Evolutionary conservation across 805 yeast species (phyloP), one percentile per base, ranked within the genome.

Genomic region (Candida taoyuanica): DNA sequence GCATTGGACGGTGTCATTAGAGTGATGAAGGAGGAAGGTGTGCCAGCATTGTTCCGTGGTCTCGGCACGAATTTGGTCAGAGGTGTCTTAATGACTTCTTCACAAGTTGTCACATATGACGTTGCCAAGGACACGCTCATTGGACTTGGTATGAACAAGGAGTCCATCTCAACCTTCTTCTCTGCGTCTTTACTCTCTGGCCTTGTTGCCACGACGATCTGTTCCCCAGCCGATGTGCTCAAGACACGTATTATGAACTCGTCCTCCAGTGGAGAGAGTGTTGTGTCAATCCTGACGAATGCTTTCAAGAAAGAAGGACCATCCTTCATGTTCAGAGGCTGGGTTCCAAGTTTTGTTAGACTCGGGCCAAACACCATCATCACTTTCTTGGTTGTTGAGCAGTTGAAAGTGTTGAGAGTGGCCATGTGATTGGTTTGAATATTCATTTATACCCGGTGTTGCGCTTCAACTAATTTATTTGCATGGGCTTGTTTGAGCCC

Each of bases 191-290:
- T 86, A 44, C 54, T 82, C 46, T 95, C 96, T 1, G 95, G 95
- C 14, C 64, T 86, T 25, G 86, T 86, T 5, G 96, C 96, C 6
- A 86, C 96, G 0, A 87, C 96, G 0, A 83, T 86, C 15, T 87
- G 95, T 58, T 85, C 95, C 2, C 96, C 96, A 1, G 95, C 89
- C 8, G 96, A 86, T 60, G 96, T 86, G 3, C 79, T 86, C 34
- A 87, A 87, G 60, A 87, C 96, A 3, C 69, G 94, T 54, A 83
- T 86, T 42, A 86, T 86, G 96, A 81, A 84, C 61, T 74, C 69
- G 3, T 59, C 56, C 21, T 49, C 50, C 12, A 49, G 52, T 9
- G 66, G 69, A 43, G 66, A 66, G 36, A 63, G 74, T 44, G 80
- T 86, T 3, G 32, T 74, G 3, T 43, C 58, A 2, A 76, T 83